Base-by-base conservation (phyloP, 2,329 filamentous ascomycete genomes). In the Tolypocladium tropicale region DNA sequence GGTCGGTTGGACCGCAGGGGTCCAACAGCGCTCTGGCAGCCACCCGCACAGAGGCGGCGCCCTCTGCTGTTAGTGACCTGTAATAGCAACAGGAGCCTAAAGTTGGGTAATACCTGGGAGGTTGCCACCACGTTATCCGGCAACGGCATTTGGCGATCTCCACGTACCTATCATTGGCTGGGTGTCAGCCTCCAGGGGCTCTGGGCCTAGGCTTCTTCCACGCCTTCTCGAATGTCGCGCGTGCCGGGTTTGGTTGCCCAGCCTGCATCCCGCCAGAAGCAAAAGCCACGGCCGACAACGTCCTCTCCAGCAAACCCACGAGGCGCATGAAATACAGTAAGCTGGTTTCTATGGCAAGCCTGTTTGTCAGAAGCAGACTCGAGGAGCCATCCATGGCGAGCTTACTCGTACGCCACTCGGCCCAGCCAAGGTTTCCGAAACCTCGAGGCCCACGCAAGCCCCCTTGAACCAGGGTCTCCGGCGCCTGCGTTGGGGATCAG, bases 401-500 rank as follows among this genome's bases (percentile, higher is more conserved):
- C 32, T 28, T 36, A 32, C 21, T 52, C 12, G n/a, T n/a, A n/a
- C n/a, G 25, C 36, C 37, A 36, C 6, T 28, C 18, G n/a, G n/a
- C n/a, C 6, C 34, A 34, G 25, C 5, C 52, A 21, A 52, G 49
- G 49, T 36, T 52, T 33, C 32, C 50, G 50, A 52, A 52, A 52
- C 50, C 50, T 12, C 50, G 11, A 36, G 50, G 50, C 50, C 50
- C 32, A 33, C 28, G 50, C 12, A 16, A 10, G 50, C 32, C 48
- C 50, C 50, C 18, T 25, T 36, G 7, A 18, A 36, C 50, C 14
- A 36, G 50, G 50, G 32, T 52, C 37, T 10, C 33, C 50, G 21
- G 33, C 50, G 50, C 33, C 50, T 36, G n/a, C 32, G 32, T 41
- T 59, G 76, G 60, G 68, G 72, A 78, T 76, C 74, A 74, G 69